These are phyloP conservation scores for Trypanosomatidae sp. DNA, from an alignment of 208 protist species.

Conservation along the genomic window DNA sequence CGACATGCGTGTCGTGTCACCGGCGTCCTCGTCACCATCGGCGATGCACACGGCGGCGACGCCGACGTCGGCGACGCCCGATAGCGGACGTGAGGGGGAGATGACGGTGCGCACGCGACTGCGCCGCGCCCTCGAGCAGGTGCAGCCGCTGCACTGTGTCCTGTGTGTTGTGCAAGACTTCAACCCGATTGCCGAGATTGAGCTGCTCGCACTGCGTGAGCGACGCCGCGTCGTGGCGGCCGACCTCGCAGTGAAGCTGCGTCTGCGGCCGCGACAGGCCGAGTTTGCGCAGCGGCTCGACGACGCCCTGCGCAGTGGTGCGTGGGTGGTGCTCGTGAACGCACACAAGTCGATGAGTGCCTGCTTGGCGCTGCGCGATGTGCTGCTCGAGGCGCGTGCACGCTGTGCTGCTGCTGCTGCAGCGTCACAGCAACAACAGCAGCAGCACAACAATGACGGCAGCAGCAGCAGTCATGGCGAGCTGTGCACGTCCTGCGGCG, in stretches of 20 bases:
- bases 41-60: no score
- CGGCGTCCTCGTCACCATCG: no score
- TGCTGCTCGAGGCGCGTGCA: constrained; percentile 34
- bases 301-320: constrained; percentile 39
- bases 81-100: constrained; percentile 4
- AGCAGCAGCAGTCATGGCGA: not conserved
- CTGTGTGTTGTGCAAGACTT: constrained; percentile 68
- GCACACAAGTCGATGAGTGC: constrained; percentile 79
- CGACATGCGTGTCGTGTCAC: no score
- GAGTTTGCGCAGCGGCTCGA: constrained; percentile 33
- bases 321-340: constrained; percentile 66
- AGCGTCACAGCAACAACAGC: not conserved
- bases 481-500: no score
- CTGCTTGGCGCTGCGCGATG: constrained; percentile 38
- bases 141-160: constrained; percentile 26
- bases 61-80: constrained; percentile 1
- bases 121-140: constrained; percentile 21
- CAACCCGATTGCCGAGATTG: constrained; percentile 70
- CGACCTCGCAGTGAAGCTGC: constrained; percentile 67
- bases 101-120: constrained; percentile 24
- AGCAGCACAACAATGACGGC: not conserved
- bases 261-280: constrained; percentile 42
- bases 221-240: constrained; percentile 21
- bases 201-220: constrained; percentile 36
- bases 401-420: constrained; percentile 42